Base-by-base conservation (phyloP, 2,329 filamentous ascomycete species). In the Colletotrichum liriopes region DNA sequence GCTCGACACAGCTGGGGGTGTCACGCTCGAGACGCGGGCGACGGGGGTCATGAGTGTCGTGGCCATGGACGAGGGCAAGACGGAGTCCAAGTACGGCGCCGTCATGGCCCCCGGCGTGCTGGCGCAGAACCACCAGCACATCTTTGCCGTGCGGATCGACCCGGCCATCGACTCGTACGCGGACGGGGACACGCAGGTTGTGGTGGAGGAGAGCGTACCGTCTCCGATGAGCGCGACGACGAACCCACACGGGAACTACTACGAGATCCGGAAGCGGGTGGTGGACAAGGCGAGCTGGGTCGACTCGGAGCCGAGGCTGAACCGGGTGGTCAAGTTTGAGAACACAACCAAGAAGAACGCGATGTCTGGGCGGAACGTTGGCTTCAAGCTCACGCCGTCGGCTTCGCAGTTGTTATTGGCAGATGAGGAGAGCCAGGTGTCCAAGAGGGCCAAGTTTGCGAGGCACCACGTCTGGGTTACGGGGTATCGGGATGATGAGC, bases 41-140 rank as follows among this genome's bases (percentile, higher is more conserved):
- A 93, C 91, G 0, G 92, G 92, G 2, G 89, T 93, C 51, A 84
- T 93, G 16, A 89, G 86, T 8, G 88, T 90, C 2, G 86, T 90
- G 32, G 86, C 88, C 74, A 91, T 92, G 67, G 88, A 89, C 67
- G 77, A 84, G 8, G 87, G 81, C 76, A 87, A 88, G 75, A 88
- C 85, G 68, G 82, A 76, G 29, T 87, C 74, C 77, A 79, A 78
- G 8, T 92, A 87, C 78, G 91, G 90, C 26, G 93, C 89, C 66
- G 83, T 92, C 0, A 91, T 94, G 2, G 85, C 86, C 0, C 88
- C 89, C 0, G 92, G 92, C 0, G 88, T 91, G 0, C 81, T 93
- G 1, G 92, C 92, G 0, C 90, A 90, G 72, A 91, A 93, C 78
- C 92, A 94, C 75, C 92, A 94, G 78, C 92, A 94, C 80, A 85